Conservation (phyloP, 768 basidiomycete species). For the Leccinum subtestaceum region DNA sequence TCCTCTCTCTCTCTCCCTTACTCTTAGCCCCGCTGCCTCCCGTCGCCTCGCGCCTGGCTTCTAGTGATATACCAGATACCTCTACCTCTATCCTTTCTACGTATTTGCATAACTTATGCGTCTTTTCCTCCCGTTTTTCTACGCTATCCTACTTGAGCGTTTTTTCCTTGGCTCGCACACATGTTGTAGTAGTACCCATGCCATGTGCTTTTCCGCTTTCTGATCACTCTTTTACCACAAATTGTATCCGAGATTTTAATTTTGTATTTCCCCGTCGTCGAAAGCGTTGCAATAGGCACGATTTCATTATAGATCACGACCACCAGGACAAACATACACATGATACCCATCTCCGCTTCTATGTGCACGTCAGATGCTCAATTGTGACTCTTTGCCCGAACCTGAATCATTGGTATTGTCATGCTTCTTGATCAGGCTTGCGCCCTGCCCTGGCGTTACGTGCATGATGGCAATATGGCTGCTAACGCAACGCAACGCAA, state of each 20-base stretch:
- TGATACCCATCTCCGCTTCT: neutral
- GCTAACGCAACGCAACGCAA: neutral
- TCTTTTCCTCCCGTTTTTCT: conserved; percentile 5
- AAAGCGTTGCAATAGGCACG: conserved; percentile 2
- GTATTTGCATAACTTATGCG: conserved; percentile 23
- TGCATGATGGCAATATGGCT: neutral
- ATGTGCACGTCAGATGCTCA: neutral
- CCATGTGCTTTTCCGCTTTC: conserved; percentile 9
- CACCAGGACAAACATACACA: neutral
- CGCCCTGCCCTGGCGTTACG: neutral
- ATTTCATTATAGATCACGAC: neutral
- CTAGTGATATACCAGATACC: neutral
- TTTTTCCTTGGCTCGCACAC: conserved; percentile 15
- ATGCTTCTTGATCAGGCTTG: neutral
- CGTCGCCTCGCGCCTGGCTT: neutral
- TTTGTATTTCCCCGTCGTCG: neutral
- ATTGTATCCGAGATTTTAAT: neutral
- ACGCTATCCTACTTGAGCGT: neutral
- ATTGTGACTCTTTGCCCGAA: neutral
- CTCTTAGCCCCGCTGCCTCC: neutral
- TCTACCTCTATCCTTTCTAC: conserved; percentile 10
- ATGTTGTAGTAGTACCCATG: conserved; percentile 30
- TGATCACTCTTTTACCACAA: neutral
- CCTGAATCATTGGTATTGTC: neutral
- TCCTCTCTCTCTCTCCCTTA: neutral